phyloP scores from a whole-genome alignment of 116 monocot genomes.

The Iris pallida region DNA sequence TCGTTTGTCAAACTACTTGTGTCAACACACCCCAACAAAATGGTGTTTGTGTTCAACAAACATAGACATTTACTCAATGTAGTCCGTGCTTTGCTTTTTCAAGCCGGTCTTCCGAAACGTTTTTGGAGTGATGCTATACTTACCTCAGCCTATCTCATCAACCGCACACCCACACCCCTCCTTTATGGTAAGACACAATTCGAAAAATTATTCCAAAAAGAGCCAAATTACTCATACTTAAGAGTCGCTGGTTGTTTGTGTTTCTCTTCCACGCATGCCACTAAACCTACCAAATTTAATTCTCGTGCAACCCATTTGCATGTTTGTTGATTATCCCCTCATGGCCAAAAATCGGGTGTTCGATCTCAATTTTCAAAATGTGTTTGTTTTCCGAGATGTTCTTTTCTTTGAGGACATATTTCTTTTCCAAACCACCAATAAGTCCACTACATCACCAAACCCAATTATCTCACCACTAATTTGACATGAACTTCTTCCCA shows the following conservation, averaged over 20 bases:
- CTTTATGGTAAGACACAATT: neutral
- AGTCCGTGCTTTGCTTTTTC: neutral
- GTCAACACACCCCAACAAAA: conserved; percentile 4
- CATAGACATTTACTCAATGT: neutral
- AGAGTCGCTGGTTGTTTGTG: conserved; percentile 8
- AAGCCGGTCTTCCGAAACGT: neutral
- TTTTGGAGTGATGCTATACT: conserved; percentile 1
- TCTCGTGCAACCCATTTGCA: neutral
- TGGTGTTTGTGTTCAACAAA: neutral
- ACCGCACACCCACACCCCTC: conserved; percentile 6
- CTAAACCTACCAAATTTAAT: neutral
- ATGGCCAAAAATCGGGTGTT: neutral
- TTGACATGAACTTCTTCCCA: too few species aligned
- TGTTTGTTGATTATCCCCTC: conserved; percentile 8
- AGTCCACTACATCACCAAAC: neutral
- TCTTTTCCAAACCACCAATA: neutral
- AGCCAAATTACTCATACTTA: neutral
- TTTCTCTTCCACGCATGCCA: neutral
- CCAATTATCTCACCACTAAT: too few species aligned
- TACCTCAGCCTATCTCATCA: neutral
- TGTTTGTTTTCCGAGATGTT: neutral
- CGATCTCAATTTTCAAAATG: neutral
- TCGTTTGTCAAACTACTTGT: too few species aligned
- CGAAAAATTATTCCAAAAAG: neutral
- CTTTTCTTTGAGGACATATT: neutral